Evolutionary conservation across 2,329 filamentous ascomycete genomes (phyloP), one percentile per base, ranked within the genome.

Genomic region (Zarea fungicola): DNA sequence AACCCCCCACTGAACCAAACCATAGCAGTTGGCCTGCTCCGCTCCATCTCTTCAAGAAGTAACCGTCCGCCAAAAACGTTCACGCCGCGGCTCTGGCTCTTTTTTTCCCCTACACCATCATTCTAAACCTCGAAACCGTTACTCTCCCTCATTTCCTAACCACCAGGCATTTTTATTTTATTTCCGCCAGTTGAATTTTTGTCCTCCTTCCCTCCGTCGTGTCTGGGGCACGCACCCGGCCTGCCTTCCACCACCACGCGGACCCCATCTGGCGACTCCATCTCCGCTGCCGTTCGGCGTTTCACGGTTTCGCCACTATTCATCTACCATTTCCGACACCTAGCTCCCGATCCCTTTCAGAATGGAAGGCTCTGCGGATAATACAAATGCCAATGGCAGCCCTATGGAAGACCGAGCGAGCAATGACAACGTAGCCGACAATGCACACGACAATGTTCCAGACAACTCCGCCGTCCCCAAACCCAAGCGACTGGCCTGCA

Each of bases 401-500:
- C 58, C 45, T 22, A 21, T 25, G 19, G 44, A 40, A 18, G 44
- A 47, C 19, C 19, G 10, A 19, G 44, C 34, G 19, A n/a, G 14
- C 43, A 37, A 39, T 25, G 43, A 62, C 41, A 57, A 67, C 41
- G 62, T 64, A 48, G 68, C 69, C 51, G 58, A 63, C 52, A 56
- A 62, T 49, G 53, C 56, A 26, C 53, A 65, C 51, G 71, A 74
- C 52, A 65, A 66, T 50, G 61, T 68, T 35, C 65, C 67, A 53
- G 76, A 78, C 57, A 82, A 83, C 55, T 66, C 71, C 42, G 75
- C 67, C 58, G 75, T 89, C 19, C 84, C 87, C 42, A 88, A 88
- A 60, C 84, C 85, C n/a, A 97, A 97, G 75, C 82, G 92, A 57
- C 87, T 97, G 60, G 93, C 93, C 31, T 99, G 93, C 66, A 88